These are phyloP conservation scores for Colletotrichum tofieldiae DNA, from an alignment of 2,329 filamentous ascomycete genomes.

Conservation along the genomic window DNA sequence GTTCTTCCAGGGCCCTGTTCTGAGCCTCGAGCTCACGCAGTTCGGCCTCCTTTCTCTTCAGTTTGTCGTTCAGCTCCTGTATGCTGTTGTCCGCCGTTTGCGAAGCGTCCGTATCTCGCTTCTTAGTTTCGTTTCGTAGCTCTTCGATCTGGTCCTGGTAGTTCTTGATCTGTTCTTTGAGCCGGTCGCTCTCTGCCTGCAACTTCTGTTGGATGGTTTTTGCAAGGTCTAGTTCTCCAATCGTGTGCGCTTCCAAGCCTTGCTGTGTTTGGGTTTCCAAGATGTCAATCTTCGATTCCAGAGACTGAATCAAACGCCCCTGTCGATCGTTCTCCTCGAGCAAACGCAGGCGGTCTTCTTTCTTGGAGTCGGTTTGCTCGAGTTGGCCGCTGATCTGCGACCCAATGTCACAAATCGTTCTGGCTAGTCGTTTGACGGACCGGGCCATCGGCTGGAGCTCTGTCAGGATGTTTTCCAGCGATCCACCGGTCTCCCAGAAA, in stretches of 20 bases:
- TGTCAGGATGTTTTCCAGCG: not conserved
- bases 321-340: not conserved
- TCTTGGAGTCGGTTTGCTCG: not conserved
- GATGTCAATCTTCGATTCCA: not conserved
- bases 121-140: not conserved
- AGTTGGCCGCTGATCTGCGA: not conserved
- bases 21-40: slow-evolving; percentile 11
- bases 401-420: not conserved
- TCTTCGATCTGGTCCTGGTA: not conserved
- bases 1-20: slow-evolving; percentile 10
- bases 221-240: not conserved
- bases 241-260: not conserved
- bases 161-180: not conserved
- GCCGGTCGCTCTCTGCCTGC: slow-evolving; percentile 10
- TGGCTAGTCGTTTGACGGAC: slow-evolving; percentile 8
- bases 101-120: not conserved
- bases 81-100: not conserved
- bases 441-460: slow-evolving; percentile 8
- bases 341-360: not conserved
- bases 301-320: not conserved
- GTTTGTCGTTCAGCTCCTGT: not conserved
- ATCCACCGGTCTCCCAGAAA: not conserved
- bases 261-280: not conserved
- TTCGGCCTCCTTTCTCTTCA: slow-evolving; percentile 5
- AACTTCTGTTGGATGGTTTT: not conserved